phyloP scores from a whole-genome alignment of 495 filamentous ascomycete species.

The Annulohypoxylon moriforme region DNA sequence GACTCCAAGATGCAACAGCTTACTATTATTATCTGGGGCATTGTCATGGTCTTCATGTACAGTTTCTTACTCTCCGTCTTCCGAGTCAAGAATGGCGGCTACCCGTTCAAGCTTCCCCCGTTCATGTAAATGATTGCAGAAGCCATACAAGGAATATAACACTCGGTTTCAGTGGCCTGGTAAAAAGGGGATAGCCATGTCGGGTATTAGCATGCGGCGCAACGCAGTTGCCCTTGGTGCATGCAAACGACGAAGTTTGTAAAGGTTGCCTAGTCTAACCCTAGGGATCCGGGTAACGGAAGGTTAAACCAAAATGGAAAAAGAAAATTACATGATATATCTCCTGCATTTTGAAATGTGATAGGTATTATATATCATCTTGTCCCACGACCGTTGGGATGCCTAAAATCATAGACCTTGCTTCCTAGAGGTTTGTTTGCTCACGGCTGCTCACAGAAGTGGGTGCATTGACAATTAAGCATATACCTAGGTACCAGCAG shows the following conservation, averaged over 20 bases:
- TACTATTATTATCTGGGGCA: slow-evolving; percentile 84
- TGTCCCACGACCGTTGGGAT: not conserved
- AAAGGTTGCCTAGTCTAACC: not conserved
- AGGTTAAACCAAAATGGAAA: slow-evolving; percentile 1
- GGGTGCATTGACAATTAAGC: not conserved
- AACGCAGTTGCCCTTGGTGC: not conserved
- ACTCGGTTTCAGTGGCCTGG: not conserved
- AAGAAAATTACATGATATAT: not conserved
- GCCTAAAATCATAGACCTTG: not conserved
- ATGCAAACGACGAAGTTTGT: slow-evolving; percentile 3
- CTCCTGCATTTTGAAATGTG: not conserved
- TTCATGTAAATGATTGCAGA: slow-evolving; percentile 64
- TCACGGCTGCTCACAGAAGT: not conserved
- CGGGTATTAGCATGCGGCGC: not conserved
- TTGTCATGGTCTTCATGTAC: slow-evolving; percentile 82
- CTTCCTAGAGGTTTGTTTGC: not conserved
- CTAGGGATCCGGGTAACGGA: not conserved
- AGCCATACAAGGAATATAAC: not conserved
- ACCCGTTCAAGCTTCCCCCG: slow-evolving; percentile 93
- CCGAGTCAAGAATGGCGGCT: slow-evolving; percentile 92
- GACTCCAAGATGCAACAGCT: slow-evolving; percentile 83
- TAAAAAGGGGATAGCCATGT: slow-evolving; percentile 2
- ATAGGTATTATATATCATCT: not conserved
- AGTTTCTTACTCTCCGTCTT: slow-evolving; percentile 95
- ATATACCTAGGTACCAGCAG: not conserved